Evolutionary conservation across 202 grass and related monocot genomes (phyloP).

Genomic region (Zizania palustris): DNA sequence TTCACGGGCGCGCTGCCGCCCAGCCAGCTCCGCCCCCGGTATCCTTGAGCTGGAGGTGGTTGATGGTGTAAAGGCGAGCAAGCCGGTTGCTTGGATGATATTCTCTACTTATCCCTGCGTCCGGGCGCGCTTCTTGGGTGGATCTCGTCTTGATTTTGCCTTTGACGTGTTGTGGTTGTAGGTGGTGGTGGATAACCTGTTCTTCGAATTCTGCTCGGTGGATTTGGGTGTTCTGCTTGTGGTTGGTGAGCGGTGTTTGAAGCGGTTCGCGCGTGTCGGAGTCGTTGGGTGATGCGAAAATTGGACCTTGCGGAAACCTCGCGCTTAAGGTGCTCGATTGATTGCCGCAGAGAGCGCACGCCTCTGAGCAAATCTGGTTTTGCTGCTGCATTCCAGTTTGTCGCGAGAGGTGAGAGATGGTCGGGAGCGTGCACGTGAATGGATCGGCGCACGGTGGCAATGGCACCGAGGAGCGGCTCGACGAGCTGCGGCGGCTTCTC

Average conservation of each 20-base stretch:
- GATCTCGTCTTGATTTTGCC: neutral
- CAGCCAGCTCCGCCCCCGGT: slow-evolving; percentile 35
- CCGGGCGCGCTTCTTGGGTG: neutral
- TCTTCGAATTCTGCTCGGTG: neutral
- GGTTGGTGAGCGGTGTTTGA: slow-evolving; percentile 48
- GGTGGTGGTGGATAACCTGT: slow-evolving; percentile 56
- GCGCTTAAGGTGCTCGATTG: slow-evolving; percentile 35
- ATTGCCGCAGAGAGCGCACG: slow-evolving; percentile 24
- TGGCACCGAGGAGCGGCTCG: slow-evolving; percentile 70
- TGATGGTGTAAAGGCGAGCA: slow-evolving; percentile 24
- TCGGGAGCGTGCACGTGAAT: slow-evolving; percentile 65
- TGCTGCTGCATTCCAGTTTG: neutral
- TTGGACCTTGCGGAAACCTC: slow-evolving; percentile 4
- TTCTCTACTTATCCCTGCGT: slow-evolving; percentile 30
- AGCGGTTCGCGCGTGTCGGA: slow-evolving; percentile 11
- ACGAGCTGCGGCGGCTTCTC: slow-evolving; percentile 73
- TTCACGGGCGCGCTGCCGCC: slow-evolving; percentile 11
- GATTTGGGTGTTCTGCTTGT: slow-evolving; percentile 12
- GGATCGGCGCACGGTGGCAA: slow-evolving; percentile 51
- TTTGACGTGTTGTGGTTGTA: slow-evolving; percentile 36
- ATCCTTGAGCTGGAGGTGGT: slow-evolving; percentile 55
- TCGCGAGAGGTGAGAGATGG: slow-evolving; percentile 30
- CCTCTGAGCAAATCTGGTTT: neutral
- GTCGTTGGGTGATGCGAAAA: slow-evolving; percentile 24
- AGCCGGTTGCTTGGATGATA: neutral